phyloP scores from a whole-genome alignment of 1,284 basidiomycete genomes.

The Cronartium quercuum region DNA sequence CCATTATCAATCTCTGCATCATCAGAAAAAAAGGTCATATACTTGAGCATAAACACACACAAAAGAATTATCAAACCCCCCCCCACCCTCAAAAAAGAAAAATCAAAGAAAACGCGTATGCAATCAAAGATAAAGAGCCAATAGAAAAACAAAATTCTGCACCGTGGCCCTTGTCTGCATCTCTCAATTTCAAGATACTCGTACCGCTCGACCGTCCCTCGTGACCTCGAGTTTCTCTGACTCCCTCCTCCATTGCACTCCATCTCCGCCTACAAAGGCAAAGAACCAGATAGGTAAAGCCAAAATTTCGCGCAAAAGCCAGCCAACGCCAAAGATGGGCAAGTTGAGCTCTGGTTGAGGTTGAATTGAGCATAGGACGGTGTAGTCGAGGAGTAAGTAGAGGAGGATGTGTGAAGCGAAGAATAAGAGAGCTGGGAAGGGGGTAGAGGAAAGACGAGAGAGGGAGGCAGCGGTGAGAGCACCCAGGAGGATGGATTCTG shows the following conservation, averaged over 20 bases:
- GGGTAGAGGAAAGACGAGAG: conserved; percentile 51
- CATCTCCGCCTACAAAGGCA: conserved; percentile 65
- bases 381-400: conserved; percentile 46
- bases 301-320: conserved; percentile 67
- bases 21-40: too few species aligned
- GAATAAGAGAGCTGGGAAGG: conserved; percentile 37
- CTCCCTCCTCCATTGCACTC: conserved; percentile 66
- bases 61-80: too few species aligned
- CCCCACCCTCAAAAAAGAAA: too few species aligned
- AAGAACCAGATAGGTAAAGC: conserved; percentile 77
- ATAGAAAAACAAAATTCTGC: too few species aligned
- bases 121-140: too few species aligned
- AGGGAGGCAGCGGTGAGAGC: conserved; percentile 60
- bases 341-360: conserved; percentile 4
- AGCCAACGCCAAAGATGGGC: conserved; percentile 62
- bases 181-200: not conserved
- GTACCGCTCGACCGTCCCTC: not conserved
- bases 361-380: conserved; percentile 41
- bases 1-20: too few species aligned
- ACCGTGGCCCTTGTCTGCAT: too few species aligned
- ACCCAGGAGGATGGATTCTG: conserved; percentile 70
- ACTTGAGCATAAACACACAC: too few species aligned
- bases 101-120: too few species aligned
- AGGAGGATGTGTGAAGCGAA: conserved; percentile 43
- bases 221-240: not conserved